These are phyloP conservation scores for Ophiocordyceps camponoti-rufipedis DNA, from an alignment of 2,329 filamentous ascomycete genomes.

Conservation along the genomic window DNA sequence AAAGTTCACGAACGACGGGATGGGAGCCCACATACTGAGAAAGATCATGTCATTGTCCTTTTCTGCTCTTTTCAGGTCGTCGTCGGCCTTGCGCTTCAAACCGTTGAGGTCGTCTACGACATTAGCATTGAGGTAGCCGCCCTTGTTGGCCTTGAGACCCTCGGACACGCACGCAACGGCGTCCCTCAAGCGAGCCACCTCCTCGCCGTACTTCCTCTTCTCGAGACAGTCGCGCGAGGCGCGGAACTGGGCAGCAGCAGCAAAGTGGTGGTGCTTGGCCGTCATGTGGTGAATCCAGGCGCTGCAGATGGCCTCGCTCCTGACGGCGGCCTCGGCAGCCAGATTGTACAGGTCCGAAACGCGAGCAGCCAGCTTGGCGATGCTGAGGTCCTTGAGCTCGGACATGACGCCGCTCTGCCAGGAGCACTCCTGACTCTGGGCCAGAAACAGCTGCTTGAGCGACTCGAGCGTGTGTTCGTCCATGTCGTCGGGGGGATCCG, in stretches of 20 bases:
- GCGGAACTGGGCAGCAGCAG: constrained; percentile 82
- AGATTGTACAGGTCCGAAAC: constrained; percentile 82
- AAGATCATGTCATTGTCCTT: constrained; percentile 97
- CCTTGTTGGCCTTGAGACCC: constrained; percentile 63
- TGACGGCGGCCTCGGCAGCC: constrained; percentile 70
- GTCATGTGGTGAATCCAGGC: constrained; percentile 98
- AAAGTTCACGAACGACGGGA: no score
- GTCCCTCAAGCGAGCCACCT: constrained; percentile 72
- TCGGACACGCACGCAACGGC: constrained; percentile 70
- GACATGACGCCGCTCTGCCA: constrained; percentile 97
- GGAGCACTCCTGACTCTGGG: constrained; percentile 91
- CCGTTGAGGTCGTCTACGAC: constrained; percentile 70
- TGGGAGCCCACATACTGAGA: constrained; percentile 35
- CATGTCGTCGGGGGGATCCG: constrained; percentile 87
- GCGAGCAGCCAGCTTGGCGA: constrained; percentile 74
- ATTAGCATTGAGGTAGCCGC: constrained; percentile 57
- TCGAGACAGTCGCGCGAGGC: constrained; percentile 83
- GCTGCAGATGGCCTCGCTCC: constrained; percentile 75
- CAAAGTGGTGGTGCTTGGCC: constrained; percentile 94
- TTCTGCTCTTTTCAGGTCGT: constrained; percentile 81
- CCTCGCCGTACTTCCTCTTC: constrained; percentile 87
- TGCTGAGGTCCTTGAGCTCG: constrained; percentile 76
- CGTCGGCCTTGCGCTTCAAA: constrained; percentile 63
- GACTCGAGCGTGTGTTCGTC: constrained; percentile 74
- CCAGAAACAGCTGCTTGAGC: constrained; percentile 66